A percentile compares a stretch with the other conserved stretches of the same genome.
Evolutionary conservation across 768 basidiomycete species (phyloP).

Genomic region (Pleurotus platypus): DNA sequence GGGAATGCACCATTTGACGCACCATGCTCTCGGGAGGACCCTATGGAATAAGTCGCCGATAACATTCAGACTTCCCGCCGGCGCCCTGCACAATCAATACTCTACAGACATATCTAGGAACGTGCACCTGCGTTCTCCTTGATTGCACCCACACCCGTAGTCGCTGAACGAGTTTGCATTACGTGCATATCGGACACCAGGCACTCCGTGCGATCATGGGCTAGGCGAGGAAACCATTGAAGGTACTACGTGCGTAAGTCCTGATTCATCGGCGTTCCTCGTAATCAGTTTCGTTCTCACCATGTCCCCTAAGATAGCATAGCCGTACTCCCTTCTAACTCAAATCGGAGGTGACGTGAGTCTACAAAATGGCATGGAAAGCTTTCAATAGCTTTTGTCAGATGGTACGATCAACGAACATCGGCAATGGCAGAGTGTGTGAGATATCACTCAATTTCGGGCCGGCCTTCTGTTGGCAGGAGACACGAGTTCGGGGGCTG

Average conservation of each 20-base stretch:
- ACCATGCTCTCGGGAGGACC: not conserved
- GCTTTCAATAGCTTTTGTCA: not conserved
- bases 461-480: not conserved
- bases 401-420: not conserved
- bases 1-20: not conserved
- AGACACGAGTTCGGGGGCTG: not conserved
- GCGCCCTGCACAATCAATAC: conserved; percentile 1
- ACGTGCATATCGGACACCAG: not conserved
- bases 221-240: not conserved
- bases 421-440: not conserved
- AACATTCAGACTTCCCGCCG: conserved; percentile 8
- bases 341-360: conserved; percentile 4
- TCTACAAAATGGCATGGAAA: not conserved
- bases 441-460: not conserved
- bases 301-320: not conserved
- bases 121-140: not conserved
- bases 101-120: not conserved
- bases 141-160: not conserved
- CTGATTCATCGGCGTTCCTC: not conserved
- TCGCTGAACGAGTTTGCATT: not conserved
- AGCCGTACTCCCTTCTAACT: conserved; percentile 4
- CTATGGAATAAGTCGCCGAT: conserved; percentile 1
- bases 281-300: not conserved
- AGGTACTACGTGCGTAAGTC: not conserved
- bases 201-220: not conserved